phyloP scores from a whole-genome alignment of 164 flowering plant genomes.

The Umbellularia californica region DNA sequence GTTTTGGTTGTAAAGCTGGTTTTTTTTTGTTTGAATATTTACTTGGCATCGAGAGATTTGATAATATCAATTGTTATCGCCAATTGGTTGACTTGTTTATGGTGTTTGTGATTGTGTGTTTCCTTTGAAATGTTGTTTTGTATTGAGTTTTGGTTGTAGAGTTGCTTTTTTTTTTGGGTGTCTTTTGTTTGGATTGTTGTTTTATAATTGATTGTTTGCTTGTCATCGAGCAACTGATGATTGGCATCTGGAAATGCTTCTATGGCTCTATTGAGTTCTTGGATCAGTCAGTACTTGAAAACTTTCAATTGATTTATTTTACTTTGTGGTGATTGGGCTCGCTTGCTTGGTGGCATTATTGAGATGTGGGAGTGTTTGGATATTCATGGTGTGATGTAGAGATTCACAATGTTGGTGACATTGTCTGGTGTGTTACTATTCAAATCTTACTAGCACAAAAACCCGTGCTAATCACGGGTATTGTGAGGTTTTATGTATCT shows the following conservation, averaged over 20 bases:
- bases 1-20: no score
- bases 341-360: neutral
- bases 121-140: neutral
- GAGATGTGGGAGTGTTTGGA: neutral
- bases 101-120: neutral
- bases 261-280: no score
- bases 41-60: conserved; percentile 8
- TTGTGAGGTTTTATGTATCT: no score
- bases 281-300: neutral
- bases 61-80: conserved; percentile 14
- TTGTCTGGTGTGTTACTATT: neutral
- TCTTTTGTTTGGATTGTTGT: no score
- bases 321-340: neutral
- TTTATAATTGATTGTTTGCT: no score
- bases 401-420: neutral
- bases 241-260: neutral
- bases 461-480: no score
- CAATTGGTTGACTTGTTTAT: neutral
- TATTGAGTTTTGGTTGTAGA: no score
- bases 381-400: no score
- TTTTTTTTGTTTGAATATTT: no score
- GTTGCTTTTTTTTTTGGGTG: no score
- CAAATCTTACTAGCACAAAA: no score
- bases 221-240: conserved; percentile 19
- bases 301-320: neutral